These are phyloP conservation scores for Hirsutella minnesotensis DNA, from an alignment of 2,329 filamentous ascomycete genomes.

Conservation along the genomic window DNA sequence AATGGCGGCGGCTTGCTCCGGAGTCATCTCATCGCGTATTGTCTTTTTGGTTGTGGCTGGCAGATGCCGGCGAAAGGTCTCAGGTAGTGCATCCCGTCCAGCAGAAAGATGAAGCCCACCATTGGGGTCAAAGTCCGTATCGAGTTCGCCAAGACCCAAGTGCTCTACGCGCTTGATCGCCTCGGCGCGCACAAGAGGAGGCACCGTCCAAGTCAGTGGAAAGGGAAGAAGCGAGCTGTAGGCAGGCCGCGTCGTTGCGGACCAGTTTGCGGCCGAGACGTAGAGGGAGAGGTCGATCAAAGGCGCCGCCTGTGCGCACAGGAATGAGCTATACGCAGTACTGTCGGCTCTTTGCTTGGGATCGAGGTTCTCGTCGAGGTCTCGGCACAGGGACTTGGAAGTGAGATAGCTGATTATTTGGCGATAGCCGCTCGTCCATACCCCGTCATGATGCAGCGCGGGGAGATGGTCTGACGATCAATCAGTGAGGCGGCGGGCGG, in stretches of 20 bases:
- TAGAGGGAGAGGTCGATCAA: constrained; percentile 82
- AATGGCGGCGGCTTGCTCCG: constrained; percentile 63
- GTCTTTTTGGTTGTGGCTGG: constrained; percentile 38
- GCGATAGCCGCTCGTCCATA: constrained; percentile 48
- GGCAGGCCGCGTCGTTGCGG: constrained; percentile 61
- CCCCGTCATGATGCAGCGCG: constrained; percentile 36
- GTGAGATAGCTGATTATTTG: constrained; percentile 48
- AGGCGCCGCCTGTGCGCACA: constrained; percentile 62
- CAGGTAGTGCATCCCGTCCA: constrained; percentile 25
- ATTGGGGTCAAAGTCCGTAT: constrained; percentile 41
- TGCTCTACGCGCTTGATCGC: constrained; percentile 61
- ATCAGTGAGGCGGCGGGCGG: background rate
- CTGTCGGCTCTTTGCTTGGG: constrained; percentile 31
- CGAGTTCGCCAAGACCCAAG: constrained; percentile 56
- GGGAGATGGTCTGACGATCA: constrained; percentile 38
- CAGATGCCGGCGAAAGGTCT: constrained; percentile 25
- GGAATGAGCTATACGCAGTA: constrained; percentile 51
- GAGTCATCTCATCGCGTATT: constrained; percentile 50
- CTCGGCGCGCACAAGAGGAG: constrained; percentile 56
- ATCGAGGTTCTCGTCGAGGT: constrained; percentile 28
- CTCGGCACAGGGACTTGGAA: constrained; percentile 18
- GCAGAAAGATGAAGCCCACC: constrained; percentile 22
- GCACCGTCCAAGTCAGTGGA: constrained; percentile 79
- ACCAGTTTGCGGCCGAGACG: constrained; percentile 82
- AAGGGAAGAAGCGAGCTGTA: constrained; percentile 73